Evolutionary conservation across 75 land plant species (phyloP), one percentile per base, ranked within the genome.

Genomic region (Selaginella moellendorffii): DNA sequence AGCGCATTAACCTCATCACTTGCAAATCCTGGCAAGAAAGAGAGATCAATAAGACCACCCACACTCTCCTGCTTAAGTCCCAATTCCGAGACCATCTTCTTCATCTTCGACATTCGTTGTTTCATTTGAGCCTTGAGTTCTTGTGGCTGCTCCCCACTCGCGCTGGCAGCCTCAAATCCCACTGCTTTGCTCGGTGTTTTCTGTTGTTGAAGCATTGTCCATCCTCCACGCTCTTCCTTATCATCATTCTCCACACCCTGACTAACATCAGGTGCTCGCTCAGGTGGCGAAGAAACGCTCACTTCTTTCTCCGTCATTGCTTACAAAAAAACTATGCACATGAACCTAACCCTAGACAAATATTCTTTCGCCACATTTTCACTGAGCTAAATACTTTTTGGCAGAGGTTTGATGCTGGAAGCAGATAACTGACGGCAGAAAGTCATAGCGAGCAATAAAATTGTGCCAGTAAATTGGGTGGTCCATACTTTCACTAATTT

Each of bases 21-120:
- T 26, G 77, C 77, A 61, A 75, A 75, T 23, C 54, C 53, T 20
- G 77, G 77, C 28, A 75, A 52, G 31, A 65, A 71, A 36, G 46
- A 36, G 46, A 36, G 46, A 36, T 36, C 46, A 5, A 36, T 14
- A 36, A 36, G 46, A 5, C 46, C 46, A 14, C 46, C 46, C 5
- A 14, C 10, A 14, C 5, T 5, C 46, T 36, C 46, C 46, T 36
- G 46, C 46, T 36, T 36, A 5, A 36, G 46, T 14, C 46, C 46
- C 14, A 36, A 14, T 5, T 36, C 46, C 46, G 46, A 5, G 10
- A 36, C 46, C 14, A 36, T 5, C 46, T 36, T 36, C 46, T 36
- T 36, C 46, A 36, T 36, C 46, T 36, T 36, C 10, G 46, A 36
- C 46, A 36, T 36, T 14, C 46, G 5, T 14, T 14, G 5, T 14